Evolutionary conservation across 2,329 filamentous ascomycete genomes (phyloP).

Genomic region (Dactylonectria estremocensis): DNA sequence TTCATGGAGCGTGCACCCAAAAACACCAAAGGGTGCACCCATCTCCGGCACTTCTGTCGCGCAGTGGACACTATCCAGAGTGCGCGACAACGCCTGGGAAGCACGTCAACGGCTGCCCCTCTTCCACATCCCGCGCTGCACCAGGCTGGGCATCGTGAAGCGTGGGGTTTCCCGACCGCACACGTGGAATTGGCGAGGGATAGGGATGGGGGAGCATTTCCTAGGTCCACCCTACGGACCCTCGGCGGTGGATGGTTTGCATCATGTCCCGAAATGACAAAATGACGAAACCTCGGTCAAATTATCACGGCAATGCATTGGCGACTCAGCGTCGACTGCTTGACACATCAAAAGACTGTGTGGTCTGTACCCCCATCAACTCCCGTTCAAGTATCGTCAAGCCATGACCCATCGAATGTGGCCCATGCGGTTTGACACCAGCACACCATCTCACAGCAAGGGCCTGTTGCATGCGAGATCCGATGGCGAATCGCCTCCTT

Average conservation of each 20-base stretch:
- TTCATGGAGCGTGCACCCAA: not conserved
- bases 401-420: not conserved
- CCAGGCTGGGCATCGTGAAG: conserved; percentile 34
- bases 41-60: not conserved
- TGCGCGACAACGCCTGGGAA: conserved; percentile 7
- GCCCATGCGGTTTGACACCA: not conserved
- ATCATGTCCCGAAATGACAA: conserved; percentile 18
- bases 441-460: not conserved
- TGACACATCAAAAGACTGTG: not conserved
- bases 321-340: conserved; percentile 3
- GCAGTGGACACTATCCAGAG: not conserved
- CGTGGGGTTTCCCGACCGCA: conserved; percentile 38
- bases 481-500: conserved; percentile 2
- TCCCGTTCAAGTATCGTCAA: not conserved
- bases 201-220: conserved; percentile 22
- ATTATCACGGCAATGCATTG: conserved; percentile 5
- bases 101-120: conserved; percentile 34
- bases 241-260: conserved; percentile 18
- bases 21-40: not conserved
- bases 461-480: conserved; percentile 7
- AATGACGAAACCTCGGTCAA: conserved; percentile 22
- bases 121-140: conserved; percentile 40
- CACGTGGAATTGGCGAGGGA: conserved; percentile 30
- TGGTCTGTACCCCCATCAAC: not conserved
- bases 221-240: conserved; percentile 17